A percentile compares a stretch with the other conserved stretches of the same genome.
Evolutionary conservation across 768 basidiomycete genomes (phyloP).

Genomic region (Termitomyces sp.): DNA sequence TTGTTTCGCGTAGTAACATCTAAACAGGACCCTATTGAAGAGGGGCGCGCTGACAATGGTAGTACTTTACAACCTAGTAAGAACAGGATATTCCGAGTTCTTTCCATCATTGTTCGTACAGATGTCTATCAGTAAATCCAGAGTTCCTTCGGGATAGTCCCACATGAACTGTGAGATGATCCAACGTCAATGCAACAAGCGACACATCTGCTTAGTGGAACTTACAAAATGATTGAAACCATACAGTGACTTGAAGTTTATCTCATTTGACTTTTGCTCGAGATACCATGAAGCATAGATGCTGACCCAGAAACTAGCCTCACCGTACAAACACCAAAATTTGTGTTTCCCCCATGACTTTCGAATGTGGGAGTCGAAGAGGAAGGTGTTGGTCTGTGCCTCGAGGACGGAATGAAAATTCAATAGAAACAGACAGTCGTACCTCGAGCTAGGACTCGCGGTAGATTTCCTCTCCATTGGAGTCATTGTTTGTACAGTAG

Average conservation of each 20-base stretch:
- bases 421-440: neutral
- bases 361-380: neutral
- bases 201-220: neutral
- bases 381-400: neutral
- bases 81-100: neutral
- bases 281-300: constrained; percentile 2
- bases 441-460: neutral
- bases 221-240: neutral
- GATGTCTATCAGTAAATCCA: neutral
- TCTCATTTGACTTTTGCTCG: neutral
- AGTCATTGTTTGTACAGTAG: neutral
- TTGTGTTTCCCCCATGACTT: neutral
- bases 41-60: no score
- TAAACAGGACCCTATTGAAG: no score
- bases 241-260: neutral
- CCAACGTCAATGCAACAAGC: neutral
- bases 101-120: neutral
- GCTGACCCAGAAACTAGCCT: neutral
- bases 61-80: neutral
- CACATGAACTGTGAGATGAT: neutral
- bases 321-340: constrained; percentile 1
- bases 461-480: neutral
- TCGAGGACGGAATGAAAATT: neutral
- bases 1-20: no score
- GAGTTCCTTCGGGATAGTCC: neutral